Evolutionary conservation across 1,284 basidiomycete species (phyloP).

Genomic region (Fomitopsis pinicola): DNA sequence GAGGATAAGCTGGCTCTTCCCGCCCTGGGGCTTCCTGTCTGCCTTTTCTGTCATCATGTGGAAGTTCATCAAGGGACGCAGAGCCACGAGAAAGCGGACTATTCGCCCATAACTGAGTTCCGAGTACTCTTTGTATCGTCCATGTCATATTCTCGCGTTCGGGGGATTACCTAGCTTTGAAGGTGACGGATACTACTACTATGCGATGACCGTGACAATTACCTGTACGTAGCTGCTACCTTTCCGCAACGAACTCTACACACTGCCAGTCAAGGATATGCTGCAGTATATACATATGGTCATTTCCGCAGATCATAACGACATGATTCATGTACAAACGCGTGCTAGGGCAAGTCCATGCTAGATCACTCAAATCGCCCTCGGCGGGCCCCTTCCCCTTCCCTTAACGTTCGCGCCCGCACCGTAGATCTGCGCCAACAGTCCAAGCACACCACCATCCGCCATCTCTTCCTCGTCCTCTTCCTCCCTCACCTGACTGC

Average conservation of each 20-base stretch:
- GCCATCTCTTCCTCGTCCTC: slow-evolving; percentile 57
- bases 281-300: not conserved
- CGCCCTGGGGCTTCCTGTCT: slow-evolving; percentile 61
- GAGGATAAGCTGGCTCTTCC: slow-evolving; percentile 78
- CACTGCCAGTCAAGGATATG: too few species aligned
- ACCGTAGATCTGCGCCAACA: slow-evolving; percentile 77
- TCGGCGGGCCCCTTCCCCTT: slow-evolving; percentile 37
- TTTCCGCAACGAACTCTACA: too few species aligned
- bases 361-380: slow-evolving; percentile 32
- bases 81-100: not conserved
- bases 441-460: slow-evolving; percentile 64
- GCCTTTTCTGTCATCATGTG: slow-evolving; percentile 31
- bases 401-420: slow-evolving; percentile 40
- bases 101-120: not conserved
- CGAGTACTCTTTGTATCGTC: not conserved
- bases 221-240: too few species aligned
- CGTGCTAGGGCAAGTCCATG: not conserved
- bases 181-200: too few species aligned
- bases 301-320: not conserved
- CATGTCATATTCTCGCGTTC: too few species aligned
- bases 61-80: slow-evolving; percentile 17
- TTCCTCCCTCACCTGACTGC: slow-evolving; percentile 41
- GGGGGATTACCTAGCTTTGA: too few species aligned
- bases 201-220: too few species aligned
- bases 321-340: not conserved